Conservation (phyloP, 345 rosid genomes). For the Microthlaspi erraticum region DNA sequence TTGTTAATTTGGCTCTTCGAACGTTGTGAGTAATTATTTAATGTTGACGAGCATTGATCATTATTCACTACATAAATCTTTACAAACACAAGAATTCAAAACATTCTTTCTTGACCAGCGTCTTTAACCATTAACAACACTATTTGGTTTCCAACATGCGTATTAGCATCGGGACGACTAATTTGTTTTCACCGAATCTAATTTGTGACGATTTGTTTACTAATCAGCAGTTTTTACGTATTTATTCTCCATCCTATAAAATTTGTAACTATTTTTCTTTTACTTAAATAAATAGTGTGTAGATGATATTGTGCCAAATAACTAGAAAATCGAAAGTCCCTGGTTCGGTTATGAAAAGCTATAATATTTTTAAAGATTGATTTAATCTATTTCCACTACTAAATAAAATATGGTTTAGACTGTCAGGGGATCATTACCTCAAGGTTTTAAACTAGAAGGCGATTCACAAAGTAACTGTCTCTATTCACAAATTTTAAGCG, state of each 20-base stretch:
- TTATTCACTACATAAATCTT: not conserved
- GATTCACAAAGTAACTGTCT: not conserved
- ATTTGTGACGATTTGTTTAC: too few species aligned
- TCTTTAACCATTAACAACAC: not conserved
- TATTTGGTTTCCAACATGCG: not conserved
- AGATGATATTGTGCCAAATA: not conserved
- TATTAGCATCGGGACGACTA: slow-evolving; percentile 6
- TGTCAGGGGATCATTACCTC: slow-evolving; percentile 11
- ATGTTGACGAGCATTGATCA: slow-evolving; percentile 23
- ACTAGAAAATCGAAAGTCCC: not conserved
- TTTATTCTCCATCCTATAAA: too few species aligned
- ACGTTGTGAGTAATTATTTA: slow-evolving; percentile 7
- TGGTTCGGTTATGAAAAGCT: not conserved
- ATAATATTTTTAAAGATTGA: not conserved
- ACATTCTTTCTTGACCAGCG: slow-evolving; percentile 11
- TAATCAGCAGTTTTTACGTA: not conserved
- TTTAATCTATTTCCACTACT: not conserved
- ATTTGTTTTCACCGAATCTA: not conserved
- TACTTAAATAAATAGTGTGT: not conserved
- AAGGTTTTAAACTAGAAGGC: not conserved
- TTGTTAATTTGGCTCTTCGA: slow-evolving; percentile 25
- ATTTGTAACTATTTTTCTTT: too few species aligned
- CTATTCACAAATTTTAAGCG: not conserved
- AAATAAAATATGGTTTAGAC: not conserved
- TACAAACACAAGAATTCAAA: not conserved